Conservation (phyloP, 441 rosid genomes). For the Theobroma grandiflorum region DNA sequence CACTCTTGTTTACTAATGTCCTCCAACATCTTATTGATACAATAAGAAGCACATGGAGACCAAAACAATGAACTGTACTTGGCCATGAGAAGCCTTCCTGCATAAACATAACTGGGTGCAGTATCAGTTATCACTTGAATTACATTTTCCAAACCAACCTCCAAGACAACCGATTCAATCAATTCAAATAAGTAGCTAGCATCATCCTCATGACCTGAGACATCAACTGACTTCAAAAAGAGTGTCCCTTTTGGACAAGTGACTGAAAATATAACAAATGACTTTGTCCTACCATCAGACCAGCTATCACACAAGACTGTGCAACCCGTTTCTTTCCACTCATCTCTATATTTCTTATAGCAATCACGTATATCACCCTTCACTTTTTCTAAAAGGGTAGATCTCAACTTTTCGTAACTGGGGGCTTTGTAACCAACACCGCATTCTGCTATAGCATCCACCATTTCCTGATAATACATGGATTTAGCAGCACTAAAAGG, state of each 20-base stretch:
- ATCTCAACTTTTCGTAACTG: slow-evolving; percentile 48
- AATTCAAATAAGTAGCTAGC: slow-evolving; percentile 57
- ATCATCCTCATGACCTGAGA: slow-evolving; percentile 63
- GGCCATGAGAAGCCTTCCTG: slow-evolving; percentile 65
- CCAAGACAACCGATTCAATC: slow-evolving; percentile 62
- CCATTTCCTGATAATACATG: slow-evolving; percentile 62
- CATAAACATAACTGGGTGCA: slow-evolving; percentile 52
- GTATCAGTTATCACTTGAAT: slow-evolving; percentile 64
- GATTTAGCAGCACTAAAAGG: slow-evolving; percentile 59
- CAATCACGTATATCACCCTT: slow-evolving; percentile 51
- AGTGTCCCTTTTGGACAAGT: slow-evolving; percentile 55
- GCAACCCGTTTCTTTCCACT: slow-evolving; percentile 70
- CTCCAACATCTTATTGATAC: slow-evolving; percentile 69
- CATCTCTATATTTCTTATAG: slow-evolving; percentile 50
- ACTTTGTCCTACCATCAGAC: slow-evolving; percentile 48
- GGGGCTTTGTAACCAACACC: slow-evolving; percentile 62
- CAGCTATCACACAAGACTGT: slow-evolving; percentile 62
- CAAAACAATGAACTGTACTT: slow-evolving; percentile 65
- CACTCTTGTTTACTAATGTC: slow-evolving; percentile 63
- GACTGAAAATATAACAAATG: slow-evolving; percentile 51
- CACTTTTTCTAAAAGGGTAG: slow-evolving; percentile 52
- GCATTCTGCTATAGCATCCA: slow-evolving; percentile 54
- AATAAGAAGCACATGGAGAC: slow-evolving; percentile 65
- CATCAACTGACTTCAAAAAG: slow-evolving; percentile 61
- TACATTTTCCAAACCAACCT: slow-evolving; percentile 67